Base-by-base conservation (phyloP, 164 flowering plant species). In the Vitis labrusca region DNA sequence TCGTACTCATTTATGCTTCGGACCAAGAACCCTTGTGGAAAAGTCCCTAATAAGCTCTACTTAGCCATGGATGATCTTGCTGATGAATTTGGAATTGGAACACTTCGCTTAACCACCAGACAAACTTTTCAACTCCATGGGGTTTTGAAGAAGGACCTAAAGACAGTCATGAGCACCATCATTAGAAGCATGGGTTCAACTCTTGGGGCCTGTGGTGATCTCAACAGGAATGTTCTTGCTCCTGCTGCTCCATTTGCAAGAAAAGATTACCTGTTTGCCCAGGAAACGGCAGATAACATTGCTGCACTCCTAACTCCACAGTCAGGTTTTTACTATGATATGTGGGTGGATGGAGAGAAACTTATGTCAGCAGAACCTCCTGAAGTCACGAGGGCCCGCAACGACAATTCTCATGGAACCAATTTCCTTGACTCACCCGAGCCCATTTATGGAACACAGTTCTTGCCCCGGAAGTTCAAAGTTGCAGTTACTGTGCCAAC, bases 101-200 rank as follows among this genome's bases (percentile, higher is more conserved):
- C 99, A 3, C 97, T 96, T 77, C 93, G 99, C 27, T 77, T 96
- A 74, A 96, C 99, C 1, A 96, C 98, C 15, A 84, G 99, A 67
- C 99, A 96, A 73, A 96, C 99, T 29, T 93, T 96, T 84, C 99
- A 96, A 86, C 92, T 96, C 53, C 99, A 96, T 76, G 99, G 99
- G n/a, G 82, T 96, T 59, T 37, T 92, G 77, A 95, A 96, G 78
- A 83, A 89, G 83, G 77, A 96, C 70, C 91, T 96, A 27, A 96
- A 96, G 82, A 91, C 97, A 9, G 99, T 93, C 13, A 93, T 93
- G 97, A 87, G 93, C 70, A 81, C 90, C 51, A 91, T 96, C 53
- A 93, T 96, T 63, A 80, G 51, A 69, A 85, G 67, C 74, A 96
- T 93, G 99, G 97, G 97, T 12, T 93, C 97, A 30, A 96, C 97